These are phyloP conservation scores for Oleoguttula mirabilis DNA, from an alignment of 495 filamentous ascomycete genomes.

Conservation along the genomic window DNA sequence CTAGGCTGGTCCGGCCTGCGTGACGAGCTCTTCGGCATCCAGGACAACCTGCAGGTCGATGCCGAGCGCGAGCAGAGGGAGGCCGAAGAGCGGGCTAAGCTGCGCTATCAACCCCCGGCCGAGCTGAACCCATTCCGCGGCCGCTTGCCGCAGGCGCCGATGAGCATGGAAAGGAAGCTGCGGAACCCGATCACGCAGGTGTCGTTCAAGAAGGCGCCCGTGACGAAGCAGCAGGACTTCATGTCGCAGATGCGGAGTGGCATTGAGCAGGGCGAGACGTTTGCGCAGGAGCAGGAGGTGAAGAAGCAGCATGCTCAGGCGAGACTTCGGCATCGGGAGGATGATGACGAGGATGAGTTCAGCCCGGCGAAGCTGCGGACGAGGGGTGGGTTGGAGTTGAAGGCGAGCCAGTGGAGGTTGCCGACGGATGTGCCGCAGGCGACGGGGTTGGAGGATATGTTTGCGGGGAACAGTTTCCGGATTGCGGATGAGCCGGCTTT, in stretches of 20 bases:
- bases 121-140: constrained; percentile 15
- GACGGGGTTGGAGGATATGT: constrained; percentile 19
- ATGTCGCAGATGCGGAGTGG: constrained; percentile 27
- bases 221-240: constrained; percentile 35
- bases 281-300: not conserved
- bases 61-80: constrained; percentile 2
- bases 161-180: constrained; percentile 25
- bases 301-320: not conserved
- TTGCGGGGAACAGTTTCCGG: constrained; percentile 12
- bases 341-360: constrained; percentile 12
- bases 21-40: constrained; percentile 11
- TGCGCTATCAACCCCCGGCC: constrained; percentile 10
- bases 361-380: constrained; percentile 14
- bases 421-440: constrained; percentile 1
- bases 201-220: constrained; percentile 30
- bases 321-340: not conserved
- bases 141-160: constrained; percentile 14
- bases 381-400: constrained; percentile 7
- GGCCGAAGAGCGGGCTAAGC: constrained; percentile 8
- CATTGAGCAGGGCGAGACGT: constrained; percentile 11
- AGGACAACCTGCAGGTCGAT: not conserved
- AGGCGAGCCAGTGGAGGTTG: constrained; percentile 9
- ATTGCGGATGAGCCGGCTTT: constrained; percentile 13
- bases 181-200: constrained; percentile 48
- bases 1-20: constrained; percentile 15